Conservation (phyloP, 108 stramenopile species). For the Ochromonas danica region DNA sequence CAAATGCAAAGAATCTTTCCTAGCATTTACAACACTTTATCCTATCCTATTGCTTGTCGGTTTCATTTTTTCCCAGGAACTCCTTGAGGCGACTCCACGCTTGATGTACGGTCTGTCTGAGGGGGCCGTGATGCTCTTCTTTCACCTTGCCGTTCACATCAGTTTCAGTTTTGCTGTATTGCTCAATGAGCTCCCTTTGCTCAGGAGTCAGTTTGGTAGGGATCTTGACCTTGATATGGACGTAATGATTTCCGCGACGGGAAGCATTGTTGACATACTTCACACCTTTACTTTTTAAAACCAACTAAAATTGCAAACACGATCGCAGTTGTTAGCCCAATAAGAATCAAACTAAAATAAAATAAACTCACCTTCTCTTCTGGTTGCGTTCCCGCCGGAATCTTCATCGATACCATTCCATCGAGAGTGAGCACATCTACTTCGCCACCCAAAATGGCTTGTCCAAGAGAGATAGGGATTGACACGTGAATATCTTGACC, state of each 20-base stretch:
- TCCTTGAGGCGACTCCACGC: slow-evolving; percentile 32
- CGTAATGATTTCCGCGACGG: slow-evolving; percentile 83
- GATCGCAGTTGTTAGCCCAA: slow-evolving; percentile 38
- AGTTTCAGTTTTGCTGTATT: slow-evolving; percentile 60
- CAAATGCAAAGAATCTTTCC: too few relatives aligned
- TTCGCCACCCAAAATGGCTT: slow-evolving; percentile 71
- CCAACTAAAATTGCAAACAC: background rate
- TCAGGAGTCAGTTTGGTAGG: slow-evolving; percentile 77
- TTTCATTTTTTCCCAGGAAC: too few relatives aligned
- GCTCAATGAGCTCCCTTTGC: slow-evolving; percentile 87
- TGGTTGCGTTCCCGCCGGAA: slow-evolving; percentile 85
- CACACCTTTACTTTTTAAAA: background rate
- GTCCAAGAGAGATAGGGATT: slow-evolving; percentile 66
- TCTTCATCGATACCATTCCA: slow-evolving; percentile 88
- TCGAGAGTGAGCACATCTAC: slow-evolving; percentile 89
- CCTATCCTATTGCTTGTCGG: too few relatives aligned
- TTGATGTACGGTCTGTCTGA: background rate
- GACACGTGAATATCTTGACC: slow-evolving; percentile 77
- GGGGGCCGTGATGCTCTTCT: background rate
- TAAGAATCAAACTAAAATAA: slow-evolving; percentile 55
- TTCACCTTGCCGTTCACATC: background rate
- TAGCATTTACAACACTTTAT: too few relatives aligned
- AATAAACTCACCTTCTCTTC: slow-evolving; percentile 84
- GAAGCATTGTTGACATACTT: background rate
- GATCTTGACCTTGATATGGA: slow-evolving; percentile 73